Conservation (phyloP, 2,329 filamentous ascomycete species). For the Chaetomium olivaceum region DNA sequence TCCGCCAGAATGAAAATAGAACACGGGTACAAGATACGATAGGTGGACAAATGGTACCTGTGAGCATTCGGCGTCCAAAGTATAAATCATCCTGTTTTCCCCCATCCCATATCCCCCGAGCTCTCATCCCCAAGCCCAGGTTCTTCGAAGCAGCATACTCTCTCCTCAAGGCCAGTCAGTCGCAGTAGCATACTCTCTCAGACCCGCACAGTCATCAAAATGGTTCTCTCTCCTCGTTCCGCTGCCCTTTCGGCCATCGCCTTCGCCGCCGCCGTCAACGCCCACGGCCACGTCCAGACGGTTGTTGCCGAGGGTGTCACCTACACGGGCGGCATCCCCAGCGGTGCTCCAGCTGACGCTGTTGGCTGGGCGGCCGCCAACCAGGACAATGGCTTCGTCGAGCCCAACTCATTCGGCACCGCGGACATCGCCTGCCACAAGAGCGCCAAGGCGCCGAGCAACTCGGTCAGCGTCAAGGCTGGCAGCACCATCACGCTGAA, state of each 20-base stretch:
- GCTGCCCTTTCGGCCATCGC: not conserved
- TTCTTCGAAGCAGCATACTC: not conserved
- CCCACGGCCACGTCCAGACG: not conserved
- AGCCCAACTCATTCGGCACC: constrained; percentile 41
- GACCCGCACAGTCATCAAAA: not conserved
- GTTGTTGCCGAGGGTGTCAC: not conserved
- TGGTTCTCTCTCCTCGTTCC: not conserved
- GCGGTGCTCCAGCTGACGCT: not conserved
- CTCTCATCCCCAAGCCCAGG: not conserved
- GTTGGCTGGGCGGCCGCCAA: constrained; percentile 46
- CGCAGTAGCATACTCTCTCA: too few species aligned
- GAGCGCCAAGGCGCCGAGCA: constrained; percentile 39
- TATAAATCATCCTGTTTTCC: not conserved
- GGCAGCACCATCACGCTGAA: constrained; percentile 43
- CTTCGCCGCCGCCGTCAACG: not conserved
- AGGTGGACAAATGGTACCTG: not conserved
- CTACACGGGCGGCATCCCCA: not conserved
- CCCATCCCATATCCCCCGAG: not conserved
- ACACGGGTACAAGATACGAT: not conserved
- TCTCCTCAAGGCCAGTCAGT: too few species aligned
- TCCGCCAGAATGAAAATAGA: not conserved
- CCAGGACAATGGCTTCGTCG: constrained; percentile 54
- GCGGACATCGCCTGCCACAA: constrained; percentile 43
- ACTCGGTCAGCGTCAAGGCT: constrained; percentile 38
- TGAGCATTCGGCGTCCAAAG: not conserved